These are phyloP conservation scores for Phytopythium ostracodes DNA, from an alignment of 352 stramenopile genomes.

Conservation along the genomic window DNA sequence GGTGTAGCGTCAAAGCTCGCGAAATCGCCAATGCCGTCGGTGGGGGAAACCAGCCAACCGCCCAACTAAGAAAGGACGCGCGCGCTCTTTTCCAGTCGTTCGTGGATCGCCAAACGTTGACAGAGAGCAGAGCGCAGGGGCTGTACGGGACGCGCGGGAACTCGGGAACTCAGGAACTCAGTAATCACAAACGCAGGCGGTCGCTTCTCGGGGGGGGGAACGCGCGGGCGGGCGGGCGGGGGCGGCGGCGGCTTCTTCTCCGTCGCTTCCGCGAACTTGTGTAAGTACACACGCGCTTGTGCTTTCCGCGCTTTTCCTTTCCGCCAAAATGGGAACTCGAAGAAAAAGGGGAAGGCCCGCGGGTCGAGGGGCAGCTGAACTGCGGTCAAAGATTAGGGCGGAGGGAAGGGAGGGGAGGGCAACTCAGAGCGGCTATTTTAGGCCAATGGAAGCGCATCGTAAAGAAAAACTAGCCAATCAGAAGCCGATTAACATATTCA, in stretches of 20 bases:
- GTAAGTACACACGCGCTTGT: no score
- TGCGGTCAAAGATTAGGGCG: constrained; percentile 4
- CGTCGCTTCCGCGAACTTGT: constrained; percentile 2
- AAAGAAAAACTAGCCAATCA: constrained; percentile 4
- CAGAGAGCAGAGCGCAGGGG: not conserved
- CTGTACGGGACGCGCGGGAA: not conserved
- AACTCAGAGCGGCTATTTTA: not conserved
- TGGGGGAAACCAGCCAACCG: not conserved
- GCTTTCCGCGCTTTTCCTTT: constrained; percentile 3
- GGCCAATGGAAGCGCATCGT: not conserved
- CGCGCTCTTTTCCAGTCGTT: not conserved
- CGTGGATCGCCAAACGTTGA: not conserved
- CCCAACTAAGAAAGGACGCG: no score
- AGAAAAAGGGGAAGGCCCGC: not conserved
- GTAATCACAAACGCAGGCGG: not conserved
- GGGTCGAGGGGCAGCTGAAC: not conserved
- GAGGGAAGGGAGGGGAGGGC: not conserved
- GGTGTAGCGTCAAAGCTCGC: not conserved
- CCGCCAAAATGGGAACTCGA: constrained; percentile 6
- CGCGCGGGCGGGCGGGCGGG: not conserved
- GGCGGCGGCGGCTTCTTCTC: constrained; percentile 1
- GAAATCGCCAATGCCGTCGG: not conserved
- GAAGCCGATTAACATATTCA: not conserved
- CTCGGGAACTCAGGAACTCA: no score
- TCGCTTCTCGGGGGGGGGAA: not conserved